Conservation (phyloP, 306 rosid genomes). For the Trichosanthes cucumerina region DNA sequence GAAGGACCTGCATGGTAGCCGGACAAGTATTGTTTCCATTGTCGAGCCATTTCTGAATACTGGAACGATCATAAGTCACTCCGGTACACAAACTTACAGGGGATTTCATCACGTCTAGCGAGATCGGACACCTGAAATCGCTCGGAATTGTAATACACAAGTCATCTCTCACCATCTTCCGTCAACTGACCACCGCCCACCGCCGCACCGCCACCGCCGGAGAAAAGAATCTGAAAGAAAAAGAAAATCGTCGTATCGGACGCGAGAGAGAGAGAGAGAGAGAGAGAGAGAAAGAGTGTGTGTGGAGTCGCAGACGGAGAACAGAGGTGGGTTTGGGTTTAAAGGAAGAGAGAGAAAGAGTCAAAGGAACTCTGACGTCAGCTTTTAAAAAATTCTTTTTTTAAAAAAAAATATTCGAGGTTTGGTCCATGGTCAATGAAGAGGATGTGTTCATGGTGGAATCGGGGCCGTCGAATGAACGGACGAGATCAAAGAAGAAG, state of each 20-base stretch:
- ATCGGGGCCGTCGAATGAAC: conserved; percentile 10
- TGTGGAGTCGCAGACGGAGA: conserved; percentile 10
- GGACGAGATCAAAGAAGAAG: background rate
- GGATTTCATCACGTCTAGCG: conserved; percentile 82
- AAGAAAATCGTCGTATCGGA: background rate
- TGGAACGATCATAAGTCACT: conserved; percentile 87
- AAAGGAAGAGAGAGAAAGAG: conserved; percentile 41
- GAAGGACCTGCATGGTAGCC: conserved; percentile 90
- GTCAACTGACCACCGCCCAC: background rate
- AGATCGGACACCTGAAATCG: conserved; percentile 78
- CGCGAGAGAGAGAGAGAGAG: conserved; percentile 6
- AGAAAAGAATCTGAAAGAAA: conserved; percentile 3
- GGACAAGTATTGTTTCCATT: conserved; percentile 95
- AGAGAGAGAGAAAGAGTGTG: conserved; percentile 6
- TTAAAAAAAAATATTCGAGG: background rate
- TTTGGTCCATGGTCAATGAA: conserved; percentile 43
- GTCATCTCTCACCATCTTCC: conserved; percentile 62
- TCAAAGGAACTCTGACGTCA: conserved; percentile 85
- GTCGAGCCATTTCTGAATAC: conserved; percentile 95
- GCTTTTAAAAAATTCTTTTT: background rate
- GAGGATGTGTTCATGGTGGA: background rate
- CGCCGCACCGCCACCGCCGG: background rate
- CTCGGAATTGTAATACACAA: conserved; percentile 59
- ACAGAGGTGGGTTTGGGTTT: conserved; percentile 34
- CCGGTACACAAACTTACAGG: conserved; percentile 96